Evolutionary conservation across 352 stramenopile species (phyloP).

Genomic region (Globisporangium polare): DNA sequence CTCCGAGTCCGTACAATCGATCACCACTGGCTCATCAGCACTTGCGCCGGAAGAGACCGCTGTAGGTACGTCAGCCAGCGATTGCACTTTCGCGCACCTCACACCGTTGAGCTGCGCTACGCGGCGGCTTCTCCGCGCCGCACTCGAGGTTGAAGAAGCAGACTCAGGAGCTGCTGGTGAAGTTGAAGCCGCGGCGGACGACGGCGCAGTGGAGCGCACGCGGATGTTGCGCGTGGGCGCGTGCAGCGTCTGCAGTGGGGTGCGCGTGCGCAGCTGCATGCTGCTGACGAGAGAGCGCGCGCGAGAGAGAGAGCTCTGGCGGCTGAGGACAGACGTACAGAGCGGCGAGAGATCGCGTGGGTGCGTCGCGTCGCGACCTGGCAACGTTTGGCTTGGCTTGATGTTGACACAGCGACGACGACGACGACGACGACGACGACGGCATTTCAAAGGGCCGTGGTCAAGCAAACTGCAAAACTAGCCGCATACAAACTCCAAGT

Average conservation of each 20-base stretch:
- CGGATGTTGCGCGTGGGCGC: background rate
- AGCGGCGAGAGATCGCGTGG: background rate
- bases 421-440: too few species aligned
- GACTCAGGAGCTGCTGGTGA: background rate
- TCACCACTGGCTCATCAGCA: background rate
- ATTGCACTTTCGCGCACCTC: background rate
- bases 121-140: constrained; percentile 1
- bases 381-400: background rate
- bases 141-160: background rate
- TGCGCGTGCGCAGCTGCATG: constrained; percentile 6
- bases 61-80: background rate
- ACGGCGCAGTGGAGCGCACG: background rate
- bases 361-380: background rate
- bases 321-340: background rate
- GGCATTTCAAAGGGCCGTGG: background rate
- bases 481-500: background rate
- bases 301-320: background rate
- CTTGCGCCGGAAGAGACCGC: background rate
- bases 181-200: background rate
- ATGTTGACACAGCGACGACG: constrained; percentile 1
- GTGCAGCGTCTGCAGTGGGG: constrained; percentile 1
- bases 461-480: background rate
- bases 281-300: background rate
- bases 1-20: background rate
- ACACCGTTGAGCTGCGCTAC: background rate